Conservation (phyloP, 2,329 filamentous ascomycete species). For the Pseudogymnoascus sp. region DNA sequence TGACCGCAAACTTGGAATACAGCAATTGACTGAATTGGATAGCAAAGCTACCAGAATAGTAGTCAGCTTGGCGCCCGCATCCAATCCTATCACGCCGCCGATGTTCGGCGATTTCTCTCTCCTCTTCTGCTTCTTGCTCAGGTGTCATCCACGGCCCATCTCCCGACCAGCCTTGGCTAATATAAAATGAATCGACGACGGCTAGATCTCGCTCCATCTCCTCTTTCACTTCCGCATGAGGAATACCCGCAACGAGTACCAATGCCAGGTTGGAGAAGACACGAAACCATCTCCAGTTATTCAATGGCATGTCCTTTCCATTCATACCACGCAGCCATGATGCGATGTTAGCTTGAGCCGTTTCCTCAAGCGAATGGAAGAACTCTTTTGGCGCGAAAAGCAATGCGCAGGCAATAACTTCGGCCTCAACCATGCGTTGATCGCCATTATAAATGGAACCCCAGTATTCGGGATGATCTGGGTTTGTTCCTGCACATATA, state of each 20-base stretch:
- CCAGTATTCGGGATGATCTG: slow-evolving; percentile 37
- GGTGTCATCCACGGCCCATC: slow-evolving; percentile 37
- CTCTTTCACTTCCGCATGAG: slow-evolving; percentile 26
- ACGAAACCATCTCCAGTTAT: slow-evolving; percentile 47
- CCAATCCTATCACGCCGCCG: neutral
- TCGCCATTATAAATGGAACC: slow-evolving; percentile 38
- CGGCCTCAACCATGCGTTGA: slow-evolving; percentile 48
- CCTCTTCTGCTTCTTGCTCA: slow-evolving; percentile 21
- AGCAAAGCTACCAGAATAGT: slow-evolving; percentile 47
- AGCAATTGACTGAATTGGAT: slow-evolving; percentile 44
- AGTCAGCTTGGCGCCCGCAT: slow-evolving; percentile 35
- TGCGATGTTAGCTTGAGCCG: slow-evolving; percentile 31
- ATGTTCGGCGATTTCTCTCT: neutral
- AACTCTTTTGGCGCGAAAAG: slow-evolving; percentile 36
- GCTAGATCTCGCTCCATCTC: slow-evolving; percentile 36
- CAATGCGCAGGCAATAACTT: slow-evolving; percentile 42
- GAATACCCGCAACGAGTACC: slow-evolving; percentile 33
- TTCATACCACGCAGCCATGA: slow-evolving; percentile 38
- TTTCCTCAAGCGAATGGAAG: slow-evolving; percentile 24
- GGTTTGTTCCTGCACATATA: slow-evolving; percentile 25
- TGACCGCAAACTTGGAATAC: slow-evolving; percentile 36
- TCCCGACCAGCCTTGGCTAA: slow-evolving; percentile 39
- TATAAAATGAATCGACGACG: slow-evolving; percentile 39
- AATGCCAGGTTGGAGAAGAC: slow-evolving; percentile 42
- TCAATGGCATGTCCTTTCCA: slow-evolving; percentile 37